phyloP scores from a whole-genome alignment of 768 basidiomycete species.

The Xerocomus brunneocitrinus region DNA sequence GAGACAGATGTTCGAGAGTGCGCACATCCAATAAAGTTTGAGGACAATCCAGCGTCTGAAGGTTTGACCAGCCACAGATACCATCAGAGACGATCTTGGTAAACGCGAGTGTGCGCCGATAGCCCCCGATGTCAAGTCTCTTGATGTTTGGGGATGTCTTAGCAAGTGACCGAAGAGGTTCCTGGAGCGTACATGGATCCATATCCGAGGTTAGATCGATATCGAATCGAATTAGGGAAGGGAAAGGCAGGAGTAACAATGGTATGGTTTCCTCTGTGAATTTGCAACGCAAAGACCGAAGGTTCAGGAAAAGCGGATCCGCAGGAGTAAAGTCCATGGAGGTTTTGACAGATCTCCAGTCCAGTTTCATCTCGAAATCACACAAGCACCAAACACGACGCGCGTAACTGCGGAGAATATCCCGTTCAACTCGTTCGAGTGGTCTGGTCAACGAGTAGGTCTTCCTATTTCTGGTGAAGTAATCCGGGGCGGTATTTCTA shows the following conservation, averaged over 20 bases:
- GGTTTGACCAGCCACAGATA: constrained; percentile 4
- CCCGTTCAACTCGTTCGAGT: constrained; percentile 1
- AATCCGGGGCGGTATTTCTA: too few species aligned
- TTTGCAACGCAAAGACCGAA: not conserved
- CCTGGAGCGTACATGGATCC: not conserved
- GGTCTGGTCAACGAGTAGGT: not conserved
- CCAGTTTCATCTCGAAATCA: not conserved
- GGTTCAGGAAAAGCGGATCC: constrained; percentile 2
- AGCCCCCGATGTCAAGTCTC: not conserved
- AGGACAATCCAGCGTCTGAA: not conserved
- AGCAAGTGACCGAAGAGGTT: not conserved
- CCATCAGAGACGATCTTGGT: not conserved
- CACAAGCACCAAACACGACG: not conserved
- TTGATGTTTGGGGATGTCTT: not conserved
- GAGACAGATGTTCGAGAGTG: constrained; percentile 3
- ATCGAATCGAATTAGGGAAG: not conserved
- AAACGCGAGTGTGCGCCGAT: not conserved
- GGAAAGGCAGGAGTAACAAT: not conserved
- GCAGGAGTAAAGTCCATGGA: not conserved
- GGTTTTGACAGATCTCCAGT: not conserved
- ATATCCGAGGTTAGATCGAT: not conserved
- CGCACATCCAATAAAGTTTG: not conserved
- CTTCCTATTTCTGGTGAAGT: too few species aligned
- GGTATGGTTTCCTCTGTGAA: not conserved
- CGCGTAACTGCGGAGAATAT: constrained; percentile 1